A percentile compares a stretch with the other conserved stretches of the same genome.
These are phyloP conservation scores for Comarum palustre DNA, from an alignment of 306 rosid genomes.

Conservation along the genomic window DNA sequence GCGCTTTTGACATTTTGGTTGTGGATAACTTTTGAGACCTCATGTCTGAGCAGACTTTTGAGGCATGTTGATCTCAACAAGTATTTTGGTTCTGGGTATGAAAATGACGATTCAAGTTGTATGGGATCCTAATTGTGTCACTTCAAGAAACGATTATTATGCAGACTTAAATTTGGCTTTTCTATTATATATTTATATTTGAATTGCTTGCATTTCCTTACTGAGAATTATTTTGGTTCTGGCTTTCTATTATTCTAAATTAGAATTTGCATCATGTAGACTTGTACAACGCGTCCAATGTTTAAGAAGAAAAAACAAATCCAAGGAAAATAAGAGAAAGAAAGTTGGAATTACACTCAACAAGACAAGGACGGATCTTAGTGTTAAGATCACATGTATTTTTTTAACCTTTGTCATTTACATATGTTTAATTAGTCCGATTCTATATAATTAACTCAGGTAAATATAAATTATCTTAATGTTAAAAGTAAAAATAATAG, in stretches of 20 bases:
- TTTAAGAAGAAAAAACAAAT: background rate
- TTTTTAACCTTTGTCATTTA: too few relatives aligned
- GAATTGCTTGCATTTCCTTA: background rate
- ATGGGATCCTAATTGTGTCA: background rate
- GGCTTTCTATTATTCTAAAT: background rate
- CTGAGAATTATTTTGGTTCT: background rate
- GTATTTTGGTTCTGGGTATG: background rate
- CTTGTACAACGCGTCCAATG: background rate
- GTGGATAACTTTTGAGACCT: conserved; percentile 4
- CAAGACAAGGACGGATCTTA: too few relatives aligned
- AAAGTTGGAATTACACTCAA: too few relatives aligned
- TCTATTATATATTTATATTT: background rate
- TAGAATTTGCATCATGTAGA: background rate
- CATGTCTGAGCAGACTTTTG: background rate
- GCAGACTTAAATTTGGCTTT: background rate
- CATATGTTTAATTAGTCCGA: too few relatives aligned
- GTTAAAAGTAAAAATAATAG: too few relatives aligned
- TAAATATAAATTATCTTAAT: too few relatives aligned
- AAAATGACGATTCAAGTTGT: background rate
- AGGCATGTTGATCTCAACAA: background rate
- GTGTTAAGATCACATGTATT: too few relatives aligned
- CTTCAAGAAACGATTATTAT: background rate
- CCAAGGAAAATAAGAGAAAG: too few relatives aligned
- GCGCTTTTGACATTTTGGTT: conserved; percentile 1
- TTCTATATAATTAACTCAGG: too few relatives aligned